These are phyloP conservation scores for Keithomyces neogunnii DNA, from an alignment of 2,329 filamentous ascomycete species.

Conservation along the genomic window DNA sequence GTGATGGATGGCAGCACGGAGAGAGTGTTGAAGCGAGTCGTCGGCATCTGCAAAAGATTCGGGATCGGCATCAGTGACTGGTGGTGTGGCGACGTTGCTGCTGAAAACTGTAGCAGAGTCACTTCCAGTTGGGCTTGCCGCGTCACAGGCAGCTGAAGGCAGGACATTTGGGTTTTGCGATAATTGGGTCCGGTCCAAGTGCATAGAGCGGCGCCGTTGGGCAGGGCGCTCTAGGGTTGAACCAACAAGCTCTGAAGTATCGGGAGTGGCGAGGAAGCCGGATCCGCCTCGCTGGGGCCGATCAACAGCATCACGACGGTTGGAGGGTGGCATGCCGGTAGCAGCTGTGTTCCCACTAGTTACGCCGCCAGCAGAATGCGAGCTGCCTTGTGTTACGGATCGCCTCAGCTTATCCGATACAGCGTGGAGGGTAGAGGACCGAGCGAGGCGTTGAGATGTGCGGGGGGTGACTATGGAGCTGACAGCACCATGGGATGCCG, in stretches of 20 bases:
- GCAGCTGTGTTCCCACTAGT: background rate
- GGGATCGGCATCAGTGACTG: conserved; percentile 63
- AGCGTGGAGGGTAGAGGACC: conserved; percentile 19
- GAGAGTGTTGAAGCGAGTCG: conserved; percentile 37
- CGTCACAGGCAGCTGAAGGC: conserved; percentile 32
- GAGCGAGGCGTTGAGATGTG: conserved; percentile 16
- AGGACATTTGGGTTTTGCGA: conserved; percentile 35
- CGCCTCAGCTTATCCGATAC: conserved; percentile 27
- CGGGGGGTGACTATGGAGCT: conserved; percentile 12
- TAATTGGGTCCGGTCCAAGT: conserved; percentile 33
- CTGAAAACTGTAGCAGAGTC: conserved; percentile 53
- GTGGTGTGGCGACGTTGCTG: conserved; percentile 62
- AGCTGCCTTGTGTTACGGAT: conserved; percentile 20
- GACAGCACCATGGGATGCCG: background rate
- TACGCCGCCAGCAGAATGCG: conserved; percentile 1
- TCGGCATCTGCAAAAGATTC: conserved; percentile 49
- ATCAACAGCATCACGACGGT: conserved; percentile 17
- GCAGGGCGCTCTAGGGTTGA: conserved; percentile 23
- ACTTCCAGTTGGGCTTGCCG: conserved; percentile 43
- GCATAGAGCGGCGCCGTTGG: conserved; percentile 29
- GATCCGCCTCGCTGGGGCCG: conserved; percentile 15
- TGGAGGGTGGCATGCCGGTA: background rate
- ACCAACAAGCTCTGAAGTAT: conserved; percentile 38
- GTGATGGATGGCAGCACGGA: conserved; percentile 38
- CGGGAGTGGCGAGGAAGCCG: conserved; percentile 47